A percentile compares a stretch with the other conserved stretches of the same genome.
phyloP scores from a whole-genome alignment of 1,139 yeast genomes.

The Geotrichum citri-aurantii region DNA sequence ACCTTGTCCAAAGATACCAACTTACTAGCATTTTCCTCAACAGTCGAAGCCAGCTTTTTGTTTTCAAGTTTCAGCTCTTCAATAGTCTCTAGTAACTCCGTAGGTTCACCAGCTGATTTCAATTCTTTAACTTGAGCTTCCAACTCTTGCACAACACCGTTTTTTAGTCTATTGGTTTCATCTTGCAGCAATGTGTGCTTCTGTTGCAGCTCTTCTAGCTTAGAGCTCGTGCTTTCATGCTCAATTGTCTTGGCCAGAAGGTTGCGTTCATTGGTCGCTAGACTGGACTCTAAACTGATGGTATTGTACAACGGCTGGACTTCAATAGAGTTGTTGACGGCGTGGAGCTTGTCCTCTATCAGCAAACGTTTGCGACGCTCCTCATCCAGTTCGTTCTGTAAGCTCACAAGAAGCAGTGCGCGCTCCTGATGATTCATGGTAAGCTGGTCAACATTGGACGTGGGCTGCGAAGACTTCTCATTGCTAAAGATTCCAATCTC shows the following conservation, averaged over 20 bases:
- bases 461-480: background rate
- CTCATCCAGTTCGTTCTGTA: slow-evolving; percentile 30
- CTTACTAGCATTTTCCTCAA: slow-evolving; percentile 32
- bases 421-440: slow-evolving; percentile 18
- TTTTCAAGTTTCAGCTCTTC: slow-evolving; percentile 35
- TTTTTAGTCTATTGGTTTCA: slow-evolving; percentile 28
- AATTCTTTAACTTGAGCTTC: slow-evolving; percentile 29
- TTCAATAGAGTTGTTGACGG: background rate
- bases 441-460: slow-evolving; percentile 2
- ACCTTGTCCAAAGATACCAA: slow-evolving; percentile 32
- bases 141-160: slow-evolving; percentile 31
- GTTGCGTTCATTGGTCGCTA: slow-evolving; percentile 25
- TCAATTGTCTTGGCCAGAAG: slow-evolving; percentile 26
- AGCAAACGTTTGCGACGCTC: slow-evolving; percentile 34
- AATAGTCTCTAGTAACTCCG: slow-evolving; percentile 31
- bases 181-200: background rate
- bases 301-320: slow-evolving; percentile 8
- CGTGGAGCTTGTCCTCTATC: slow-evolving; percentile 23
- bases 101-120: slow-evolving; percentile 32
- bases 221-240: slow-evolving; percentile 20
- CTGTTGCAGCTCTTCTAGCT: background rate
- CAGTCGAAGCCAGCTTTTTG: slow-evolving; percentile 29
- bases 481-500: slow-evolving; percentile 29
- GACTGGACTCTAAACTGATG: slow-evolving; percentile 25
- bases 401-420: slow-evolving; percentile 27